These are phyloP conservation scores for Aschersonia sp. DNA, from an alignment of 2,329 filamentous ascomycete genomes.

Conservation along the genomic window DNA sequence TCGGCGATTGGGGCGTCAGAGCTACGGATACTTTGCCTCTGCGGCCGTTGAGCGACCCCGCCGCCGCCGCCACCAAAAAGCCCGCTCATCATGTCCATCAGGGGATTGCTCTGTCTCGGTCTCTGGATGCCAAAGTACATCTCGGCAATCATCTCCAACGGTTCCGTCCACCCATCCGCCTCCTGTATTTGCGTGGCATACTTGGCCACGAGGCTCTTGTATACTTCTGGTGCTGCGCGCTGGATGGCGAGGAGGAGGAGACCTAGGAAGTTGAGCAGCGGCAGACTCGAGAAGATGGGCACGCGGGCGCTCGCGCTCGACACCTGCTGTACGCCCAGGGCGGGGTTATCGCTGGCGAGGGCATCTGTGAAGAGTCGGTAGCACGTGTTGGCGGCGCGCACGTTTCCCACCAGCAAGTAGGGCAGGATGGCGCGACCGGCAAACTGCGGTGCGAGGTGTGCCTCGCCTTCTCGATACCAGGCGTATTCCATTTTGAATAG, in stretches of 20 bases:
- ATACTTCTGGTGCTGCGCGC: conserved; percentile 64
- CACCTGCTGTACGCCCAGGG: conserved; percentile 66
- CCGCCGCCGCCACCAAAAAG: conserved; percentile 63
- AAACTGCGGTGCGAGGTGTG: conserved; percentile 77
- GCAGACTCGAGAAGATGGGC: conserved; percentile 76
- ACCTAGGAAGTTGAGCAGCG: conserved; percentile 89
- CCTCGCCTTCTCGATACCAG: conserved; percentile 84
- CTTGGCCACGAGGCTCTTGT: conserved; percentile 66
- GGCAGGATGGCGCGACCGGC: conserved; percentile 77
- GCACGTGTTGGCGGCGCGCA: conserved; percentile 75
- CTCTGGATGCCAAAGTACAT: conserved; percentile 93
- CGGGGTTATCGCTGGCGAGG: conserved; percentile 24
- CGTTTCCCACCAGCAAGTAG: conserved; percentile 80
- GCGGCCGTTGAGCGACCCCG: conserved; percentile 21
- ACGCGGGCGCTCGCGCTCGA: conserved; percentile 59
- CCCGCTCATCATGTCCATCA: conserved; percentile 97
- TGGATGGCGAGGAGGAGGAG: conserved; percentile 74
- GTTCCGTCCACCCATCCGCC: conserved; percentile 62
- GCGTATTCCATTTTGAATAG: conserved; percentile 76
- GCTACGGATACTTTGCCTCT: conserved; percentile 27
- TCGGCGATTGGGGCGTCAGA: conserved; percentile 39
- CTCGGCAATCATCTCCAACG: conserved; percentile 77
- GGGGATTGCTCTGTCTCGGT: conserved; percentile 76
- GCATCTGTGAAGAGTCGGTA: conserved; percentile 47
- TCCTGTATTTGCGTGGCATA: conserved; percentile 72